phyloP scores from a whole-genome alignment of 2,329 filamentous ascomycete genomes.

The Aspergillaceae sp. region DNA sequence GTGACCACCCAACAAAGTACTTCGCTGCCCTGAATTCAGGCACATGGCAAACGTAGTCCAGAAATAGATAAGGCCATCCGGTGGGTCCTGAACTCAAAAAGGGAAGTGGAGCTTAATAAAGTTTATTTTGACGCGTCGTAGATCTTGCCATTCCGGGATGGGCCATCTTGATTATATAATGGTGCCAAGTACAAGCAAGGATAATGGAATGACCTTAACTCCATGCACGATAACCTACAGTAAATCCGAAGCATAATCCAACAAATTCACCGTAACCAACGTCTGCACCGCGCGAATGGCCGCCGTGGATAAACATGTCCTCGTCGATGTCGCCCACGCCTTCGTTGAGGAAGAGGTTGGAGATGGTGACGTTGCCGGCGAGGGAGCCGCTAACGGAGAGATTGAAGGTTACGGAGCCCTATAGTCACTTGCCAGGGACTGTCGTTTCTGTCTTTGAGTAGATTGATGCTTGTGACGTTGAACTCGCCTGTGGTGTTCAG shows the following conservation, averaged over 20 bases:
- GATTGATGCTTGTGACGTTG: conserved; percentile 15
- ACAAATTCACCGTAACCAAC: conserved; percentile 10
- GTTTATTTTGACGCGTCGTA: no score
- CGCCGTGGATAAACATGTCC: conserved; percentile 12
- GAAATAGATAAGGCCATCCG: no score
- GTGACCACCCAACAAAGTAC: no score
- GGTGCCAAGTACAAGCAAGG: no score
- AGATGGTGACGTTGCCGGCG: conserved; percentile 16
- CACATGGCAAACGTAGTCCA: no score
- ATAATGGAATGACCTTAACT: no score
- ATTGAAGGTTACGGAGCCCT: conserved; percentile 19
- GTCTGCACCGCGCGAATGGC: conserved; percentile 15
- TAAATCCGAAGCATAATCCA: conserved; percentile 11
- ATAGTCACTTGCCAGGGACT: not conserved
- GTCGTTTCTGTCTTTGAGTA: not conserved
- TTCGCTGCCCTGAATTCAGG: no score
- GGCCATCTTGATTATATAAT: no score
- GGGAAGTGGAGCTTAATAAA: no score
- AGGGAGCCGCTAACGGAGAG: conserved; percentile 12
- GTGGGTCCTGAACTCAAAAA: no score
- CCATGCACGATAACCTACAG: not conserved
- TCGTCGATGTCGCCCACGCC: conserved; percentile 11
- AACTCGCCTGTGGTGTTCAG: conserved; percentile 12
- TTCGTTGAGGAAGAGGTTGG: conserved; percentile 13
- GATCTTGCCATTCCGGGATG: no score